These are phyloP conservation scores for Casaregolazyma suthepensis DNA, from an alignment of 1,139 yeast genomes.

Conservation along the genomic window DNA sequence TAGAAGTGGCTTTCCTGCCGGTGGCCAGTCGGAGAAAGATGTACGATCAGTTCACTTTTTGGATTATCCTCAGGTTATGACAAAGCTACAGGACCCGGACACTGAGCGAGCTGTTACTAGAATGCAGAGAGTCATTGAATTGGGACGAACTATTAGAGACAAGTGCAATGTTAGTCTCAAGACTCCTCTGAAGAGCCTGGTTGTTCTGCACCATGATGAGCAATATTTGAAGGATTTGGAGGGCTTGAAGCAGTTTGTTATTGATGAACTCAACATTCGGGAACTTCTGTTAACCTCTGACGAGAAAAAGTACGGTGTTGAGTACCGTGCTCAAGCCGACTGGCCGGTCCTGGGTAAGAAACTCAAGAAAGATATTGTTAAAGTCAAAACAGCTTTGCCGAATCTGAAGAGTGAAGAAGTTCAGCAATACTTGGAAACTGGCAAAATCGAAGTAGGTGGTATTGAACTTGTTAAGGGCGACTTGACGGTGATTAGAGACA, in stretches of 20 bases:
- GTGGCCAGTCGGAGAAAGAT: constrained; percentile 43
- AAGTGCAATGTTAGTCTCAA: constrained; percentile 89
- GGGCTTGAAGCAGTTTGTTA: constrained; percentile 68
- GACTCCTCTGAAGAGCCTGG: constrained; percentile 86
- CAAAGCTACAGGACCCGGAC: constrained; percentile 67
- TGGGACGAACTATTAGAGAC: constrained; percentile 95
- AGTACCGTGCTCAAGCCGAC: constrained; percentile 92
- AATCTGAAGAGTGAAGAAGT: constrained; percentile 73
- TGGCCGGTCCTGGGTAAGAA: constrained; percentile 99
- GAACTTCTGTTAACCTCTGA: constrained; percentile 83
- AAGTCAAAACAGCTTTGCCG: constrained; percentile 92
- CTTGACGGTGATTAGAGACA: constrained; percentile 81
- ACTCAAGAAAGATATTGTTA: constrained; percentile 87
- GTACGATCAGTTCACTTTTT: constrained; percentile 87
- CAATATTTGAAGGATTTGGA: constrained; percentile 72
- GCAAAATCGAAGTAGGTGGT: constrained; percentile 83
- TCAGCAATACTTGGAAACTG: constrained; percentile 63
- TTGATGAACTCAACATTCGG: constrained; percentile 89
- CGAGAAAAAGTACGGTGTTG: constrained; percentile 87
- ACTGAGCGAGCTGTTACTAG: constrained; percentile 72
- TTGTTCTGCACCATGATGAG: constrained; percentile 75
- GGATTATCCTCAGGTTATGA: constrained; percentile 79
- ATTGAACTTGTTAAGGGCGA: constrained; percentile 84
- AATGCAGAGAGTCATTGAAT: constrained; percentile 95
- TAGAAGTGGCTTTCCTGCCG: constrained; percentile 52